phyloP scores from a whole-genome alignment of 2,329 filamentous ascomycete species.

The Xylariales sp. region DNA sequence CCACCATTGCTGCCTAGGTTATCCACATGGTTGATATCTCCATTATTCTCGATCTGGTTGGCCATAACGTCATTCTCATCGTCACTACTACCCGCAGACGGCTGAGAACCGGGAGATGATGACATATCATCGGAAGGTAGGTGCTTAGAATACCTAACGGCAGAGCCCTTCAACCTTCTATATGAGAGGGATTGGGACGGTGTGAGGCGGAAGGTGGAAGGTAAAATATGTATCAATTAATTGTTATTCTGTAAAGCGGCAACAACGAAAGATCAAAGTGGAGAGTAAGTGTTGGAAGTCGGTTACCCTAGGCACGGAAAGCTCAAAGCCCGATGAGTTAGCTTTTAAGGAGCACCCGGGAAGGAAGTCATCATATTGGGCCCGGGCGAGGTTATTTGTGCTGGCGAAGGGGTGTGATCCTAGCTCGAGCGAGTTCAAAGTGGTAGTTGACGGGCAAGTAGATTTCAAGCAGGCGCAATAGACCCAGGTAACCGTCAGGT shows the following conservation, averaged over 20 bases:
- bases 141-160: background rate
- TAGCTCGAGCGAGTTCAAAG: background rate
- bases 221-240: background rate
- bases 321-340: no score
- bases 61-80: background rate
- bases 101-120: background rate
- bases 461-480: background rate
- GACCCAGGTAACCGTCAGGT: background rate
- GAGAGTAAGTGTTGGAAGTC: background rate
- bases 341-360: background rate
- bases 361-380: background rate
- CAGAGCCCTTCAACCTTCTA: background rate
- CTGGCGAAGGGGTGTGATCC: background rate
- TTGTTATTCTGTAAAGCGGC: background rate
- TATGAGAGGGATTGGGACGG: background rate
- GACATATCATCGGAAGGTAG: slow-evolving; percentile 12
- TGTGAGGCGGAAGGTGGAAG: background rate
- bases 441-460: background rate
- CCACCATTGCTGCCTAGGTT: background rate
- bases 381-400: background rate
- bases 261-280: background rate
- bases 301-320: background rate
- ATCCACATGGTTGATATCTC: no score
- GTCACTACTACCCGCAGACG: background rate
- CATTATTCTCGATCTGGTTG: background rate